phyloP scores from a whole-genome alignment of 306 rosid species.

The Rosa persica region DNA sequence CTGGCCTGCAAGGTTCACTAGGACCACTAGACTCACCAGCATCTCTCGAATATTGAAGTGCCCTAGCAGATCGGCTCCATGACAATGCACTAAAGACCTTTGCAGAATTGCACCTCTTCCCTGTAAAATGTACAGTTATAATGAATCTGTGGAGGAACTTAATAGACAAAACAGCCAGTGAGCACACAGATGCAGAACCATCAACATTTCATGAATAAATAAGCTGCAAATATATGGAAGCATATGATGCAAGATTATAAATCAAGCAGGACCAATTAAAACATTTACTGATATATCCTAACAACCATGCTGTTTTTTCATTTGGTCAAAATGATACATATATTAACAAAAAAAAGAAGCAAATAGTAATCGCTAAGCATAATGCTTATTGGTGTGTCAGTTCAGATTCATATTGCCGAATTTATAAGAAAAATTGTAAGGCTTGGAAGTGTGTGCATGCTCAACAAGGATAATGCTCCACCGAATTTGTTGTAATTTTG shows the following conservation, averaged over 20 bases:
- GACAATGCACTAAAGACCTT: constrained; percentile 83
- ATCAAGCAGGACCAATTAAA: background rate
- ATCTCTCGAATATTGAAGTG: constrained; percentile 56
- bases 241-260: background rate
- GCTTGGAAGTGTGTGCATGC: background rate
- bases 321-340: background rate
- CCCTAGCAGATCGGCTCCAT: constrained; percentile 70
- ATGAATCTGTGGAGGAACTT: constrained; percentile 18
- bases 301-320: background rate
- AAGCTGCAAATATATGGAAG: background rate
- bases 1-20: constrained; percentile 85
- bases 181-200: constrained; percentile 13
- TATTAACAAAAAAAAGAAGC: background rate
- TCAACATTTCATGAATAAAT: background rate
- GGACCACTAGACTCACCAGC: constrained; percentile 40
- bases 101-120: constrained; percentile 67
- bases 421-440: background rate
- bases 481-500: background rate
- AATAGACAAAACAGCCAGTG: constrained; percentile 5
- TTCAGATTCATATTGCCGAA: background rate
- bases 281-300: background rate
- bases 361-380: background rate
- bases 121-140: constrained; percentile 39
- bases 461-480: background rate
- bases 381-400: background rate